phyloP scores from a whole-genome alignment of 2,329 filamentous ascomycete genomes.

The Neopestalotiopsis clavispora region DNA sequence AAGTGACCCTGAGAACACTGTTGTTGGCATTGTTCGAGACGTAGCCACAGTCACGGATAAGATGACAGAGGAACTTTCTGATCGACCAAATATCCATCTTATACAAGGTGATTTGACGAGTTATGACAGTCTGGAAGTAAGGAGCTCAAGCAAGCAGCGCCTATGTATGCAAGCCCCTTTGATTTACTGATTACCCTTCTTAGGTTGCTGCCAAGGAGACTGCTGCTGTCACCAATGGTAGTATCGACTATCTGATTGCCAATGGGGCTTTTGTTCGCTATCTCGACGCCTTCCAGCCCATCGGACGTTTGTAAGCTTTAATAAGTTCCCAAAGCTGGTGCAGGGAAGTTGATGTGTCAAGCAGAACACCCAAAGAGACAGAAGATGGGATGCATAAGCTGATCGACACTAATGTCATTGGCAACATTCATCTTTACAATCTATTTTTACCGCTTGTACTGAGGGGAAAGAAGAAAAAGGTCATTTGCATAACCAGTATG shows the following conservation, averaged over 20 bases:
- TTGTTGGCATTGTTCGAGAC: slow-evolving; percentile 54
- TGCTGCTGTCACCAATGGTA: slow-evolving; percentile 39
- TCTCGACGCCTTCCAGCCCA: slow-evolving; percentile 33
- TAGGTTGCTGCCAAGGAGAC: slow-evolving; percentile 30
- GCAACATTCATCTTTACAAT: slow-evolving; percentile 55
- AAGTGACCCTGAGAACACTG: slow-evolving; percentile 44
- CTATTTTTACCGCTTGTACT: not conserved
- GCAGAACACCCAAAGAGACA: slow-evolving; percentile 12
- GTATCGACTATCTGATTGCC: slow-evolving; percentile 57
- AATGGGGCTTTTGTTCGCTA: slow-evolving; percentile 49
- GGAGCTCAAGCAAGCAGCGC: too few relatives aligned
- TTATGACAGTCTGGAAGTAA: too few relatives aligned
- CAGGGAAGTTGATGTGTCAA: not conserved
- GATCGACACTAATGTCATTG: slow-evolving; percentile 51
- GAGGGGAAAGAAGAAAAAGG: too few relatives aligned
- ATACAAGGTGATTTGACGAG: slow-evolving; percentile 50
- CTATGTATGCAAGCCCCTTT: too few relatives aligned
- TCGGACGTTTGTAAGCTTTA: slow-evolving; percentile 42
- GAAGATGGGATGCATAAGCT: slow-evolving; percentile 17
- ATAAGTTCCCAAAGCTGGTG: not conserved
- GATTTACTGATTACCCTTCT: too few relatives aligned
- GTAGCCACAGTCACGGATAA: slow-evolving; percentile 48
- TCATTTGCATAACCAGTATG: too few relatives aligned
- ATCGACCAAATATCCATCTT: slow-evolving; percentile 48
- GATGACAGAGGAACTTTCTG: slow-evolving; percentile 43